phyloP scores from a whole-genome alignment of 768 basidiomycete species.

The Amyloporia xantha region DNA sequence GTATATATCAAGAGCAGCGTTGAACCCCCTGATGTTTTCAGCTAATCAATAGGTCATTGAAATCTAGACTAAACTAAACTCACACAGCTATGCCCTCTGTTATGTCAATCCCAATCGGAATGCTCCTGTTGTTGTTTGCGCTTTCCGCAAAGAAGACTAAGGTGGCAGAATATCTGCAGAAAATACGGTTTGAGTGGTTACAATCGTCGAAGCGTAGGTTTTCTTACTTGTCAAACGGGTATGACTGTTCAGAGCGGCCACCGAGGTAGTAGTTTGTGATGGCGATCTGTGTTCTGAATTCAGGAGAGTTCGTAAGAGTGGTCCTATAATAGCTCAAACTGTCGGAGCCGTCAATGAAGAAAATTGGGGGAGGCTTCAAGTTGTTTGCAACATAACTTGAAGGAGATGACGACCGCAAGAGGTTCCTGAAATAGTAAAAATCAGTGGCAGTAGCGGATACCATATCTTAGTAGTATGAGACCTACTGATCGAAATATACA shows the following conservation, averaged over 20 bases:
- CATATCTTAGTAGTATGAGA: too few species aligned
- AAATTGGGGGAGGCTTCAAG: conserved; percentile 4
- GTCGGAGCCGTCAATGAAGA: conserved; percentile 8
- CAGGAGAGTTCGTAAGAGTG: conserved; percentile 3
- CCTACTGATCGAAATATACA: conserved; percentile 13
- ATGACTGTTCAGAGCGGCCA: conserved; percentile 10
- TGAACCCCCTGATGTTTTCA: conserved; percentile 14
- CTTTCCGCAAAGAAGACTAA: conserved; percentile 10
- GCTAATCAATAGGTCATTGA: too few species aligned
- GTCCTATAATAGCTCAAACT: too few species aligned
- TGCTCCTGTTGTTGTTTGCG: conserved; percentile 1
- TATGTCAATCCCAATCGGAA: conserved; percentile 6
- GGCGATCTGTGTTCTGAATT: conserved; percentile 10
- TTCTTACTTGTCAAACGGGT: conserved; percentile 15
- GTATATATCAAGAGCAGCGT: conserved; percentile 3
- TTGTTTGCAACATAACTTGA: neutral
- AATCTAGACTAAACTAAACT: too few species aligned
- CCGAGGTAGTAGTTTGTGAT: conserved; percentile 9
- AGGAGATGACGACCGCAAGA: conserved; percentile 2
- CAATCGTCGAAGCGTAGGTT: too few species aligned
- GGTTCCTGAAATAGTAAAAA: conserved; percentile 7
- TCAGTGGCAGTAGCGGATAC: too few species aligned
- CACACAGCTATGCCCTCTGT: conserved; percentile 13
- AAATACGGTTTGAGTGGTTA: too few species aligned
- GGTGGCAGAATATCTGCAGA: conserved; percentile 5